Percentiles rank a stretch among this genome's conserved stretches.
These are phyloP conservation scores for Drechslerella dactyloides DNA, from an alignment of 2,329 filamentous ascomycete species.

Conservation along the genomic window DNA sequence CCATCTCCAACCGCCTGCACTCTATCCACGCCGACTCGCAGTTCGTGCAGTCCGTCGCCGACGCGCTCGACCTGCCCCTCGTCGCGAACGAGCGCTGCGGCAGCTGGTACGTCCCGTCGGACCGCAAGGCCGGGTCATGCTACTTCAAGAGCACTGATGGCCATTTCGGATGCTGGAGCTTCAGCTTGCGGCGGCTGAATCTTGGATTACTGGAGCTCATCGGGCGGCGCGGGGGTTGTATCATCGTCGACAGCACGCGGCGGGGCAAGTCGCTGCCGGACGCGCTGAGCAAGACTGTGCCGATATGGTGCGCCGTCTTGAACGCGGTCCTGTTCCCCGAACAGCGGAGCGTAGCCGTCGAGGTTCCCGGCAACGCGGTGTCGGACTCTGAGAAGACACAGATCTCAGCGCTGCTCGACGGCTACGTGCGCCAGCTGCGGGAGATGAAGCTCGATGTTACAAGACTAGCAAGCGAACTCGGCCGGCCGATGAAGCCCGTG, in stretches of 20 bases:
- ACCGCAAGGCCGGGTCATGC: slow-evolving; percentile 71
- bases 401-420: slow-evolving; percentile 70
- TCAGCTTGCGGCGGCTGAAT: slow-evolving; percentile 84
- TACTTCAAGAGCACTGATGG: slow-evolving; percentile 99
- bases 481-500: slow-evolving; percentile 32
- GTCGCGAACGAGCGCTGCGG: slow-evolving; percentile 94
- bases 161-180: slow-evolving; percentile 87
- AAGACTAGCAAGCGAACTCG: slow-evolving; percentile 13
- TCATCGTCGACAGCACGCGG: slow-evolving; percentile 91
- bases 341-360: slow-evolving; percentile 63
- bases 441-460: slow-evolving; percentile 28
- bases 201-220: slow-evolving; percentile 76
- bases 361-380: slow-evolving; percentile 75
- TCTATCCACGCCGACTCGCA: slow-evolving; percentile 78
- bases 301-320: slow-evolving; percentile 88
- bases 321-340: slow-evolving; percentile 78
- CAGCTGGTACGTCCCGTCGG: slow-evolving; percentile 84
- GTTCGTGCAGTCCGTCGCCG: slow-evolving; percentile 72
- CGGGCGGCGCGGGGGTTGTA: slow-evolving; percentile 71
- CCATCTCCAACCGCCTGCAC: slow-evolving; percentile 77
- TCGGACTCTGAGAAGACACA: slow-evolving; percentile 78
- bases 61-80: slow-evolving; percentile 69
- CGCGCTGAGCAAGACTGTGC: slow-evolving; percentile 89
- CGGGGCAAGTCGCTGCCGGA: slow-evolving; percentile 95
- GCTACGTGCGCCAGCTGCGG: slow-evolving; percentile 60